Percentiles rank a stretch among this genome's conserved stretches.
These are phyloP conservation scores for Rhodotorula sp. DNA, from an alignment of 1,284 basidiomycete species.

Conservation along the genomic window DNA sequence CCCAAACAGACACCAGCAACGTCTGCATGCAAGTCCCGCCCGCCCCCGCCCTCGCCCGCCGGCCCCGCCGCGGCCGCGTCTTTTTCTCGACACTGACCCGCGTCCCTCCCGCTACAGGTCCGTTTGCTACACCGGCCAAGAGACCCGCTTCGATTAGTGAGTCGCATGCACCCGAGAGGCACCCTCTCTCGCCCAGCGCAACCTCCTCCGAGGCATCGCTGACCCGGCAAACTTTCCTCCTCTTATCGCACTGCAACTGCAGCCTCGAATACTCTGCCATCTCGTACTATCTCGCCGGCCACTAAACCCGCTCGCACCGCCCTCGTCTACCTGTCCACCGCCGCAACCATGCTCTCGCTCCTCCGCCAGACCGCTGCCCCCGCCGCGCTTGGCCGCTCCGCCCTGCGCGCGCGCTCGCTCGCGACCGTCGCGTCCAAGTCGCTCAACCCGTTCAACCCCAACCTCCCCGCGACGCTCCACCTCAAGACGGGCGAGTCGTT, in stretches of 20 bases:
- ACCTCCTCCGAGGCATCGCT: background rate
- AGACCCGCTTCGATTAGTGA: slow-evolving; percentile 16
- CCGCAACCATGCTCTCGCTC: slow-evolving; percentile 25
- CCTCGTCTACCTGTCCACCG: background rate
- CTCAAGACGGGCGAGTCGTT: slow-evolving; percentile 93
- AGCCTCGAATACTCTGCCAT: slow-evolving; percentile 37
- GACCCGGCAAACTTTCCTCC: slow-evolving; percentile 1
- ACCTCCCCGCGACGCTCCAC: slow-evolving; percentile 78
- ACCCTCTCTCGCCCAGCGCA: too few relatives aligned
- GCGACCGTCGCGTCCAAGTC: slow-evolving; percentile 33
- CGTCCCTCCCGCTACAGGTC: background rate
- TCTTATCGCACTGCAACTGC: background rate
- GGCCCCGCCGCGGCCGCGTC: background rate
- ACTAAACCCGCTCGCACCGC: slow-evolving; percentile 4
- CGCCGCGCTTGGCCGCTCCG: slow-evolving; percentile 15
- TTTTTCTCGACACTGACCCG: background rate
- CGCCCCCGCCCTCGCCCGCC: background rate
- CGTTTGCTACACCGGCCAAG: background rate
- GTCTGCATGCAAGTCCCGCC: slow-evolving; percentile 2
- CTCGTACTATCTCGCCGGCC: slow-evolving; percentile 27
- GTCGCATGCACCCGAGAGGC: background rate
- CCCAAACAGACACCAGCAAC: slow-evolving; percentile 1
- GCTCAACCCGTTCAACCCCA: slow-evolving; percentile 38
- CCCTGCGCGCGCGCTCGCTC: slow-evolving; percentile 23
- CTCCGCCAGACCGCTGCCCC: slow-evolving; percentile 10